These are phyloP conservation scores for Barnettozyma californica DNA, from an alignment of 805 yeast genomes.

Conservation along the genomic window DNA sequence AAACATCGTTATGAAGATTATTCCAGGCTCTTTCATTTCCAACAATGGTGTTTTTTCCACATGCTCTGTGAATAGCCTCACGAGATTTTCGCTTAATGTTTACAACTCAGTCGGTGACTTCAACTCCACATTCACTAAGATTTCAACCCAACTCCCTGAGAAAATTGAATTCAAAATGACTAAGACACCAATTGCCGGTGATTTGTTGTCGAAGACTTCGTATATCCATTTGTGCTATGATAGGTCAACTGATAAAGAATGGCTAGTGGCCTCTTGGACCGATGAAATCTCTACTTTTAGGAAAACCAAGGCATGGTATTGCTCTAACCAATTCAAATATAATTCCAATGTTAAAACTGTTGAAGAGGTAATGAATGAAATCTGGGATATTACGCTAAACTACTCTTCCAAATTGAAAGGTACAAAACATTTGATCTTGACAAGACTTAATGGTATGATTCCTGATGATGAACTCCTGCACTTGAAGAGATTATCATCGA, in stretches of 20 bases:
- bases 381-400: slow-evolving; percentile 54
- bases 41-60: slow-evolving; percentile 29
- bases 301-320: slow-evolving; percentile 61
- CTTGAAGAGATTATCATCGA: slow-evolving; percentile 69
- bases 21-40: slow-evolving; percentile 38
- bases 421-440: slow-evolving; percentile 57
- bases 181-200: slow-evolving; percentile 28
- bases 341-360: slow-evolving; percentile 24
- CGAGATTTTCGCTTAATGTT: slow-evolving; percentile 45
- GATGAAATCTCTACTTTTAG: slow-evolving; percentile 73
- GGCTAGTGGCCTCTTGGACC: slow-evolving; percentile 88
- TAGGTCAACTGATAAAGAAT: slow-evolving; percentile 69
- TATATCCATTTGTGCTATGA: slow-evolving; percentile 84
- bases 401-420: slow-evolving; percentile 31
- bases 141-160: slow-evolving; percentile 38
- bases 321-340: slow-evolving; percentile 28
- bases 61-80: slow-evolving; percentile 30
- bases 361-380: slow-evolving; percentile 57
- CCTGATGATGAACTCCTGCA: slow-evolving; percentile 80
- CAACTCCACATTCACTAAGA: slow-evolving; percentile 30
- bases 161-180: slow-evolving; percentile 40
- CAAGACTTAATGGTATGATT: slow-evolving; percentile 65
- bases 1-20: slow-evolving; percentile 28
- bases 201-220: slow-evolving; percentile 57
- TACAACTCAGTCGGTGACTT: slow-evolving; percentile 51